These are phyloP conservation scores for Plasmodium gonderi DNA, from an alignment of 169 alveolate species.

Conservation along the genomic window DNA sequence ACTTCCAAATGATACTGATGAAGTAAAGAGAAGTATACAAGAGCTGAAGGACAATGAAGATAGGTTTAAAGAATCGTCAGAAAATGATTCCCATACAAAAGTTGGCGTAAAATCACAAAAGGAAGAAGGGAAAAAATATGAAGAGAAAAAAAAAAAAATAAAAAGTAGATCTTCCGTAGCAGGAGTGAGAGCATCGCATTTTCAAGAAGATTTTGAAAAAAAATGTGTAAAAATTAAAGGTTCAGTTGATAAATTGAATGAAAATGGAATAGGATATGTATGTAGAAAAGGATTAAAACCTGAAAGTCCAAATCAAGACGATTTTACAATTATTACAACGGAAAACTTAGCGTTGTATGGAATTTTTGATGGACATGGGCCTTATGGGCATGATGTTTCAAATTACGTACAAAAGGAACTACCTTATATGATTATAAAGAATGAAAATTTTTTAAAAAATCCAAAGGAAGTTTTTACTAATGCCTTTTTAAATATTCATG, in stretches of 20 bases:
- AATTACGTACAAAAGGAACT: conserved; percentile 84
- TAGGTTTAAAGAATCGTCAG: conserved; percentile 67
- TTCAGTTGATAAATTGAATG: conserved; percentile 46
- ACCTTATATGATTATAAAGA: conserved; percentile 77
- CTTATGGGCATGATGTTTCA: conserved; percentile 91
- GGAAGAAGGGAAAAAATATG: conserved; percentile 11
- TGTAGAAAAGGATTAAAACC: conserved; percentile 92
- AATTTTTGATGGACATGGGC: conserved; percentile 94
- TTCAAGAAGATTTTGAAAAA: conserved; percentile 75
- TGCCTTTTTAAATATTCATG: conserved; percentile 64
- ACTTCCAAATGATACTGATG: conserved; percentile 47
- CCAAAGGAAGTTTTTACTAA: conserved; percentile 70
- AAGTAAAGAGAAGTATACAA: conserved; percentile 68
- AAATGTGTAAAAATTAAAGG: conserved; percentile 75
- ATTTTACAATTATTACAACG: conserved; percentile 78
- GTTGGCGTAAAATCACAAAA: not conserved
- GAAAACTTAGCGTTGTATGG: conserved; percentile 85
- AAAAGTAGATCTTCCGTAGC: conserved; percentile 71
- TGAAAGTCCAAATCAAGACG: conserved; percentile 92
- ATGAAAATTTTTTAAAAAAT: conserved; percentile 63
- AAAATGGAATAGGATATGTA: conserved; percentile 85
- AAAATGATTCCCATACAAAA: conserved; percentile 1
- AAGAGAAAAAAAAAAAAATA: conserved; percentile 13
- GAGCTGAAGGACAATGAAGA: conserved; percentile 49
- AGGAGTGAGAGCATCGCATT: conserved; percentile 74